Evolutionary conservation across 495 filamentous ascomycete species (phyloP).

Genomic region (Annulohypoxylon moriforme): DNA sequence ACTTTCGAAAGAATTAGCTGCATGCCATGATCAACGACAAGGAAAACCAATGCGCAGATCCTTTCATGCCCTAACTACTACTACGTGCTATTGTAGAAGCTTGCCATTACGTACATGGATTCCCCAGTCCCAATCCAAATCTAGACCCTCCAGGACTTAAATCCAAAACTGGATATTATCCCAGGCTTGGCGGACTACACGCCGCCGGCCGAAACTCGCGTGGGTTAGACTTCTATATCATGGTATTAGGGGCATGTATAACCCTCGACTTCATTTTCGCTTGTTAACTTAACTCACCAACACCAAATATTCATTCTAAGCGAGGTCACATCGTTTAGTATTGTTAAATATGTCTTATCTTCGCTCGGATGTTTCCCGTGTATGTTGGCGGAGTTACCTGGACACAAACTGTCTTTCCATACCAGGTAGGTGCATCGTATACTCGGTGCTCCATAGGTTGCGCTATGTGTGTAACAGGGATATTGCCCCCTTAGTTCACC

Average conservation of each 20-base stretch:
- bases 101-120: constrained; percentile 24
- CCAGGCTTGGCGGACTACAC: neutral
- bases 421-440: neutral
- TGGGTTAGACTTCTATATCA: constrained; percentile 4
- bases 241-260: neutral
- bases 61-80: constrained; percentile 13
- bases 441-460: neutral
- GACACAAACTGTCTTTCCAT: neutral
- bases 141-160: constrained; percentile 9
- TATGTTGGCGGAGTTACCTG: neutral
- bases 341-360: neutral
- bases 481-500: neutral
- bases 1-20: constrained; percentile 12
- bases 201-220: constrained; percentile 1
- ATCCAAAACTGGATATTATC: constrained; percentile 10
- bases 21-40: neutral
- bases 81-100: constrained; percentile 3
- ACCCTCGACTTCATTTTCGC: neutral
- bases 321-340: neutral
- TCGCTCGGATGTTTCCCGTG: neutral
- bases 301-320: neutral
- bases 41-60: neutral
- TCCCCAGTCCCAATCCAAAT: constrained; percentile 24
- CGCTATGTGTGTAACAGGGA: constrained; percentile 1
- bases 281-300: neutral